These are phyloP conservation scores for Achlya hypogyna DNA, from an alignment of 352 stramenopile species.

Conservation along the genomic window DNA sequence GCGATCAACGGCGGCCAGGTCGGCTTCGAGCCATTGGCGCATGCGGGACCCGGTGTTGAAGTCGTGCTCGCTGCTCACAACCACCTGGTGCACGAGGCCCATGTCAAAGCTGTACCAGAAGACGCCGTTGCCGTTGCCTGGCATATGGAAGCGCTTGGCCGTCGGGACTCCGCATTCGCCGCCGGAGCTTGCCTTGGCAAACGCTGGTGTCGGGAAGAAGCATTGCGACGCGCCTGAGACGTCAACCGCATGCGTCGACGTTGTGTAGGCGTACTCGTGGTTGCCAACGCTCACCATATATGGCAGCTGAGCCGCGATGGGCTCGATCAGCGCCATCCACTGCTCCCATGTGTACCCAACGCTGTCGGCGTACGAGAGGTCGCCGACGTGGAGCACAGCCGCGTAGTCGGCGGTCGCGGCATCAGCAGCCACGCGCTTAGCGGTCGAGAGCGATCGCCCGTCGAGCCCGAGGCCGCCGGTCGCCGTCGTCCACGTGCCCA, in stretches of 20 bases:
- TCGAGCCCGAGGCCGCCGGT: slow-evolving; percentile 20
- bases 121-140: slow-evolving; percentile 37
- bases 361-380: slow-evolving; percentile 61
- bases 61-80: slow-evolving; percentile 46
- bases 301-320: slow-evolving; percentile 53
- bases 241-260: slow-evolving; percentile 28
- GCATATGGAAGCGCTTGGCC: slow-evolving; percentile 68
- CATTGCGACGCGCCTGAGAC: neutral
- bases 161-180: slow-evolving; percentile 84
- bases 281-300: slow-evolving; percentile 72
- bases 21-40: slow-evolving; percentile 40
- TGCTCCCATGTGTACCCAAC: slow-evolving; percentile 71
- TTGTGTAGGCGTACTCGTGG: slow-evolving; percentile 55
- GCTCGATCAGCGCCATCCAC: slow-evolving; percentile 61
- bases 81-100: slow-evolving; percentile 39
- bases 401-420: slow-evolving; percentile 28
- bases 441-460: slow-evolving; percentile 33
- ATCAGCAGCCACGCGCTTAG: slow-evolving; percentile 30
- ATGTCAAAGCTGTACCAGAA: slow-evolving; percentile 59
- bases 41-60: slow-evolving; percentile 34
- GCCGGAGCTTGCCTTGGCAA: slow-evolving; percentile 24
- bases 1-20: slow-evolving; percentile 42
- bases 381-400: slow-evolving; percentile 66
- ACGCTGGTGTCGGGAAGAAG: neutral
- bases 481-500: slow-evolving; percentile 40